Evolutionary conservation across 208 protist species (phyloP), one percentile per base, ranked within the genome.

Genomic region (Acanthamoeba polyphaga): DNA sequence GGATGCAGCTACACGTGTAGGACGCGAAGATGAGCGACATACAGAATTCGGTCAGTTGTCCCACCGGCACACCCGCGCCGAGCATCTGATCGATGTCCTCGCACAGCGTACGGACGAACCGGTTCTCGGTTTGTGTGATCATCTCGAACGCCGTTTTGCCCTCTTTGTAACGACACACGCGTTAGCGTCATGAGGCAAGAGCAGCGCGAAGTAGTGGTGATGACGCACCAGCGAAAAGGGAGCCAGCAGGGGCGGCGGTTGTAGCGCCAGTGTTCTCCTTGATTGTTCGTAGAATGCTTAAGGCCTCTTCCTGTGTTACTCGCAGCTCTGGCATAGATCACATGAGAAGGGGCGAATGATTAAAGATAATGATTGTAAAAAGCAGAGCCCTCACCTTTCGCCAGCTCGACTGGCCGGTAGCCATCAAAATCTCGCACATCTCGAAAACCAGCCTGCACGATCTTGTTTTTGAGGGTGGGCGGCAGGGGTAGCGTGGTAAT

Each of bases 1-100:
- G 17, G 10, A 93, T 27, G 94, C 5, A n/a, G 51, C 24, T 15
- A 19, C 27, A 22, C 22, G 68, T 49, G 85, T 76, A 66, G 32
- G 55, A 82, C 19, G 43, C 70, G 38, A 32, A 27, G 60, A 34
- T 78, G 74, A 49, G 43, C 43, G 43, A 34, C 38, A 38, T 78
- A 95, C 95, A 97, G 51, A 98, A 97, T 58, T 98, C 97, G 12
- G 96, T 98, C 4, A 98, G 29, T 46, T 95, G 29, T 13, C 96
- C 94, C 13, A 95, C 29, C 0, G 95, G 76, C 22, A 98, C 92
- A 5, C 97, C 97, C 19, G 88, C 94, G 12, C 95, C 95, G 3
- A 97, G 95, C 58, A 97, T 96, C 29, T 95, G 53, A 60, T 97
- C 96, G 12, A 97, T 51, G 55, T 95, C 95, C 38, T 51, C 66